phyloP scores from a whole-genome alignment of 805 yeast species.

The Lachancea meyersii region DNA sequence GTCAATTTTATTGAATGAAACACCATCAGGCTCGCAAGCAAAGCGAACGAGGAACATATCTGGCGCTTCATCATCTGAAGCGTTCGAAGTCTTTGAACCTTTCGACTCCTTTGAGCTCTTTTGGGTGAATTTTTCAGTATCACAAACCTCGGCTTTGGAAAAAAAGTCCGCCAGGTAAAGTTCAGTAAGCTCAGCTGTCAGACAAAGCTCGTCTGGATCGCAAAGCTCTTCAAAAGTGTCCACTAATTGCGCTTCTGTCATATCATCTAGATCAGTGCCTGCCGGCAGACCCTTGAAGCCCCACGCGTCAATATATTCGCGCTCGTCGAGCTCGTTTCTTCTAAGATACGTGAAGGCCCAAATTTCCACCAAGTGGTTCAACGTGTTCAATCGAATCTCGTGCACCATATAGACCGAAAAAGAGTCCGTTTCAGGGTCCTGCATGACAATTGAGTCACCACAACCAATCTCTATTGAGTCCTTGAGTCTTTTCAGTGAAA shows the following conservation, averaged over 20 bases:
- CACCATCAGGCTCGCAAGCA: slow-evolving; percentile 17
- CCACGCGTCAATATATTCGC: slow-evolving; percentile 26
- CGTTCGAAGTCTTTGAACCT: no score
- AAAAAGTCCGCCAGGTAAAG: slow-evolving; percentile 40
- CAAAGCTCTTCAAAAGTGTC: slow-evolving; percentile 20
- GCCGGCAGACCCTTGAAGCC: slow-evolving; percentile 11
- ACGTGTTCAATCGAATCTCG: slow-evolving; percentile 47
- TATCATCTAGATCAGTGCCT: not conserved
- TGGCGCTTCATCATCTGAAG: not conserved
- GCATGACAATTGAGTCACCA: slow-evolving; percentile 49
- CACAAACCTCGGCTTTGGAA: slow-evolving; percentile 40
- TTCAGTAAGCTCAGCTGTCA: slow-evolving; percentile 46
- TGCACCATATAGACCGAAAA: slow-evolving; percentile 43
- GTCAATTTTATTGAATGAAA: slow-evolving; percentile 13
- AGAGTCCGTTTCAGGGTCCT: slow-evolving; percentile 30
- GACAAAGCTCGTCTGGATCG: slow-evolving; percentile 43
- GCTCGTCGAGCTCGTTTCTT: slow-evolving; percentile 35
- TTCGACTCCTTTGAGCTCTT: not conserved
- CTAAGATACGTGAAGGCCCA: slow-evolving; percentile 44
- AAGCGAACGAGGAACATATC: slow-evolving; percentile 13
- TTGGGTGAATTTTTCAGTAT: slow-evolving; percentile 29
- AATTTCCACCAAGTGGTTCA: slow-evolving; percentile 41
- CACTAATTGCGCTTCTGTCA: not conserved
- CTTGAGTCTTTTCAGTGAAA: slow-evolving; percentile 35
- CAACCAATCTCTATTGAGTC: slow-evolving; percentile 45